Conservation (phyloP, 2,329 filamentous ascomycete genomes). For the Coniochaeta sp. region DNA sequence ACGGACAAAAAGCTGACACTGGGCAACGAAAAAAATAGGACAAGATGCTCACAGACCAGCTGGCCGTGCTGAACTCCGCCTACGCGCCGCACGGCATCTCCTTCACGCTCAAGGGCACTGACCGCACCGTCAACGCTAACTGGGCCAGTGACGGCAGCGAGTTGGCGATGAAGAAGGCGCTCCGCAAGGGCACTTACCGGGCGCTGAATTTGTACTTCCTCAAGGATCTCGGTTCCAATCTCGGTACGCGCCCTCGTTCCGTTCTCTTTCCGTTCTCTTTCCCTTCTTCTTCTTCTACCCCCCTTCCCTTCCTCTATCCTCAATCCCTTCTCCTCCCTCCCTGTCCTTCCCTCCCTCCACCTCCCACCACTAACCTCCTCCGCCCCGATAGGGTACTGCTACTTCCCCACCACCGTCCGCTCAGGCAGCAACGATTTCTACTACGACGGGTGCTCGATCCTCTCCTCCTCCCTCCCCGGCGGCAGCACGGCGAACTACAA, state of each 20-base stretch:
- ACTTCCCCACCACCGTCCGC: slow-evolving; percentile 31
- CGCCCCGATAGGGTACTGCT: slow-evolving; percentile 29
- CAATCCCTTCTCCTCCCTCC: no score
- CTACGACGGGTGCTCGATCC: slow-evolving; percentile 22
- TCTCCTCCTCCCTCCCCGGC: slow-evolving; percentile 22
- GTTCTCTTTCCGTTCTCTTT: no score
- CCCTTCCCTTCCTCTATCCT: neutral
- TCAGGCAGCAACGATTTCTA: slow-evolving; percentile 20
- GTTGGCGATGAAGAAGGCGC: slow-evolving; percentile 34
- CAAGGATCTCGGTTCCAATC: slow-evolving; percentile 24
- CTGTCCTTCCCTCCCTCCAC: no score
- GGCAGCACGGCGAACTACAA: slow-evolving; percentile 22
- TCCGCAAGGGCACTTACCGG: slow-evolving; percentile 33
- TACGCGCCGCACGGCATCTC: slow-evolving; percentile 34
- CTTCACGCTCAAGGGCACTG: slow-evolving; percentile 34
- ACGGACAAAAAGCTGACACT: no score
- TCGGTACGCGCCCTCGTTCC: slow-evolving; percentile 23
- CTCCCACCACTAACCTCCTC: no score
- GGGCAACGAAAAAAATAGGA: slow-evolving; percentile 24
- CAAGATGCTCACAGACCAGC: slow-evolving; percentile 28
- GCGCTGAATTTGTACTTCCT: slow-evolving; percentile 42
- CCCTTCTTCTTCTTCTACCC: no score
- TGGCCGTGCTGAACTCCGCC: slow-evolving; percentile 36
- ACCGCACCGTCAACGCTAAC: slow-evolving; percentile 32
- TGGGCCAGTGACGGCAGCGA: slow-evolving; percentile 35